Conservation (phyloP, 148 eudicot genomes). For the Limonium bicolor region DNA sequence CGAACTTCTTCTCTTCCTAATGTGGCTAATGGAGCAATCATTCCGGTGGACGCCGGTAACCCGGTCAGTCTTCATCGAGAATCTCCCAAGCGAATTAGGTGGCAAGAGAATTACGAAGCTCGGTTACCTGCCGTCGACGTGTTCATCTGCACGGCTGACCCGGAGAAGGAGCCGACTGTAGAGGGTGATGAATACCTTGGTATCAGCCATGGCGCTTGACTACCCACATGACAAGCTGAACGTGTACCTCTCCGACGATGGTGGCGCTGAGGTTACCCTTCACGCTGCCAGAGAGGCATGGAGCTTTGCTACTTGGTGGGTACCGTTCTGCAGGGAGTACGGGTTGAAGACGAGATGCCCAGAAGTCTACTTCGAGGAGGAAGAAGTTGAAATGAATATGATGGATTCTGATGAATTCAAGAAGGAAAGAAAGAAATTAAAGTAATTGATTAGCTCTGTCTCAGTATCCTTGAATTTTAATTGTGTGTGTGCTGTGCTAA, state of each 20-base stretch:
- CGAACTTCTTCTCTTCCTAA: slow-evolving; percentile 14
- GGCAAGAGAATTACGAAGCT: too few species aligned
- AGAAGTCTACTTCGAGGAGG: slow-evolving; percentile 12
- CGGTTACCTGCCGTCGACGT: slow-evolving; percentile 18
- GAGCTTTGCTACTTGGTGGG: slow-evolving; percentile 20
- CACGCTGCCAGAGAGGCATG: slow-evolving; percentile 11
- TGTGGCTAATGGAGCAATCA: slow-evolving; percentile 17
- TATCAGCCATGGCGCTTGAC: slow-evolving; percentile 27
- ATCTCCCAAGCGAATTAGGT: slow-evolving; percentile 3
- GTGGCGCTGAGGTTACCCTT: slow-evolving; percentile 7
- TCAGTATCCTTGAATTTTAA: background rate
- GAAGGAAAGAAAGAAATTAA: slow-evolving; percentile 20
- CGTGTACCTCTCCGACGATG: slow-evolving; percentile 28
- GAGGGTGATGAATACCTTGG: slow-evolving; percentile 28
- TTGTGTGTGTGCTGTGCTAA: background rate
- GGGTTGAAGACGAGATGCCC: slow-evolving; percentile 11
- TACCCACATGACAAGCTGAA: slow-evolving; percentile 18
- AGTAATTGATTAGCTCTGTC: slow-evolving; percentile 15
- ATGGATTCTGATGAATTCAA: slow-evolving; percentile 14
- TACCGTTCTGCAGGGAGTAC: slow-evolving; percentile 18
- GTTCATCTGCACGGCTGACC: slow-evolving; percentile 23
- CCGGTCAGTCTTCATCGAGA: slow-evolving; percentile 11
- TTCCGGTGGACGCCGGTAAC: slow-evolving; percentile 11
- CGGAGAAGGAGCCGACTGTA: slow-evolving; percentile 16
- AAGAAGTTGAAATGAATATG: too few species aligned